Evolutionary conservation across 1,284 basidiomycete genomes (phyloP).

Genomic region (Apiotrichum laibachii): DNA sequence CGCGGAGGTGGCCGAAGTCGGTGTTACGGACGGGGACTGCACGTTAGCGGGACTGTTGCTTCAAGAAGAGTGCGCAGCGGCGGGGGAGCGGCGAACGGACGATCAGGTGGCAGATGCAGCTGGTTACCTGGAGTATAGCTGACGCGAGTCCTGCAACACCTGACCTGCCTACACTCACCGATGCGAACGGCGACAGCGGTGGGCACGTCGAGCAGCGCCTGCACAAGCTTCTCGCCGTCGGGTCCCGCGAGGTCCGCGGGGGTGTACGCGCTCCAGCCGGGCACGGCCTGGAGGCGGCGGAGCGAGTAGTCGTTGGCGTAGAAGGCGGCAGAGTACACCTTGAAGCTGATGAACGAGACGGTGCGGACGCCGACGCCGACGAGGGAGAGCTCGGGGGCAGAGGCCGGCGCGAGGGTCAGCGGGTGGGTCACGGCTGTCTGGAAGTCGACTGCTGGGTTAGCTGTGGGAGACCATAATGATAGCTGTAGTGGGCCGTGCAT

Average conservation of each 20-base stretch:
- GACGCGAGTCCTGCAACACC: too few species aligned
- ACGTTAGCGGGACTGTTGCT: background rate
- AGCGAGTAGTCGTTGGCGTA: constrained; percentile 51
- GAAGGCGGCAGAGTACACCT: constrained; percentile 56
- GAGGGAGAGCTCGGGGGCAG: constrained; percentile 42
- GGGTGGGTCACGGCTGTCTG: constrained; percentile 49
- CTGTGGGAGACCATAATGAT: background rate
- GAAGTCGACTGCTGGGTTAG: constrained; percentile 35
- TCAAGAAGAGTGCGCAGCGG: too few species aligned
- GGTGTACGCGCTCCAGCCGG: background rate
- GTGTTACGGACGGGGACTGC: constrained; percentile 56
- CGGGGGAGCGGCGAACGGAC: too few species aligned
- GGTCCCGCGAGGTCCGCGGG: constrained; percentile 1
- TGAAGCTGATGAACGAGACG: constrained; percentile 56
- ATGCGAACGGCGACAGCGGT: constrained; percentile 48
- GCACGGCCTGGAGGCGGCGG: constrained; percentile 8
- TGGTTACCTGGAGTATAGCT: background rate
- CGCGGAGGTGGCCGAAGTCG: constrained; percentile 57
- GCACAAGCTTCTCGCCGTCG: constrained; percentile 7
- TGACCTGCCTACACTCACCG: constrained; percentile 28
- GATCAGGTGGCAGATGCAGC: too few species aligned
- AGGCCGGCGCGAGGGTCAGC: constrained; percentile 28
- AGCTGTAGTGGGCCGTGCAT: background rate
- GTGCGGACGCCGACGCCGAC: constrained; percentile 57
- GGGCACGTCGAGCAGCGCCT: constrained; percentile 16